Evolutionary conservation across 1,284 basidiomycete genomes (phyloP), one percentile per base, ranked within the genome.

Genomic region (Pisolithus thermaeus): DNA sequence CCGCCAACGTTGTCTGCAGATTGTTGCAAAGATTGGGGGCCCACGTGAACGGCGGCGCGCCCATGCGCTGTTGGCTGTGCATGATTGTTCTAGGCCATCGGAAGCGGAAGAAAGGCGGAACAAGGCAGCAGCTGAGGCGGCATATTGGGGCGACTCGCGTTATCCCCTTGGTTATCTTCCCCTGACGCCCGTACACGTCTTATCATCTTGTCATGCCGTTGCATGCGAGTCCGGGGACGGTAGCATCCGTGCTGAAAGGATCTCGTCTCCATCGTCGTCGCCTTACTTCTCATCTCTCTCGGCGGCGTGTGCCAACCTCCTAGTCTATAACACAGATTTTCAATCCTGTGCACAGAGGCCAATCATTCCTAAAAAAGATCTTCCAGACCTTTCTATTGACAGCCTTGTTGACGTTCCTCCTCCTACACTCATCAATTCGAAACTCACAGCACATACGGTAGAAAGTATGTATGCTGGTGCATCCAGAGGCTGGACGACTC

Each of bases 11-110:
- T 87, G 80, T 59, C 65, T 83, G 14, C 73, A 79, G 25, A 90
- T 90, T 49, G 81, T 89, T 4, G 71, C 73, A 12, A 89, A 84
- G 62, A 87, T 90, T 32, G 87, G 86, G 1, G 87, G 87, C 14
- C 42, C 27, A 16, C 42, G 42, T 16, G 42, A 43, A 25, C 23
- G 9, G 23, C 42, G n/a, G 27, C 42, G 42, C 7, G 27, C 42
- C 16, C 42, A 28, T 30, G 42, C 42, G 30, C 42, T 43, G 4
- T 8, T 43, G 12, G 14, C 14, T 9, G 42, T 16, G 6, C 42
- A n/a, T 7, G 27, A 28, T 6, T 43, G 42, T 18, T n/a, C 16
- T 9, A 25, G 22, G 12, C n/a, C 27, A 7, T n/a, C 42, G 42
- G 27, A 43, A 28, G 5, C 23, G 25, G 23, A 11, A 4, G 25